Percentiles rank a stretch among this genome's conserved stretches.
phyloP scores from a whole-genome alignment of 2,329 filamentous ascomycete species.

The Clarireedia paspali region DNA sequence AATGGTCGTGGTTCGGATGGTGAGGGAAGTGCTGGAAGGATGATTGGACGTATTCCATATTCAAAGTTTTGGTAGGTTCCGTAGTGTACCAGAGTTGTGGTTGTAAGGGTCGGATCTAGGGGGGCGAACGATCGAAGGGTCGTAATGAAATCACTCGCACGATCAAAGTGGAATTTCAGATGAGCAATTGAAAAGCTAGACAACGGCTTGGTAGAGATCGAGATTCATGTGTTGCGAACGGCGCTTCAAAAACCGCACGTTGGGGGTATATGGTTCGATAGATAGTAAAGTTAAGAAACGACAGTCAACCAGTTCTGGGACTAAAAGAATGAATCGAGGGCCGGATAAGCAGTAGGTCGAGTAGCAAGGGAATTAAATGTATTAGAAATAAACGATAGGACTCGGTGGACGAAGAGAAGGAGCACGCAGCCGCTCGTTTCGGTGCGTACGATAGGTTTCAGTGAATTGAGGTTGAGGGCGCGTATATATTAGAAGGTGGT shows the following conservation, averaged over 20 bases:
- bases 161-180: not conserved
- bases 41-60: constrained; percentile 25
- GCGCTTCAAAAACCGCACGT: too few relatives aligned
- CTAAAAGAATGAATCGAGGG: constrained; percentile 14
- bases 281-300: not conserved
- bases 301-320: not conserved
- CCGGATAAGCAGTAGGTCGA: not conserved
- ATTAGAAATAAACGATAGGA: not conserved
- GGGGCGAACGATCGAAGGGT: not conserved
- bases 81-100: not conserved
- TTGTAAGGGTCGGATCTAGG: not conserved
- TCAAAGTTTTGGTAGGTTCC: constrained; percentile 11
- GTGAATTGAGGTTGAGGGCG: constrained; percentile 3
- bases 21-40: constrained; percentile 8
- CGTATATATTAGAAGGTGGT: constrained; percentile 10
- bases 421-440: constrained; percentile 8
- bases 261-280: not conserved
- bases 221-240: not conserved
- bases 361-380: not conserved
- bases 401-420: not conserved
- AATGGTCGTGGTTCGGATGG: constrained; percentile 18
- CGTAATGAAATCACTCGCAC: not conserved
- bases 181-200: not conserved
- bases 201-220: not conserved
- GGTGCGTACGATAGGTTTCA: constrained; percentile 3